Percentiles rank a stretch among this genome's conserved stretches.
phyloP scores from a whole-genome alignment of 371 early-diverging fungal genomes.

The Syncephalastrum sp. region DNA sequence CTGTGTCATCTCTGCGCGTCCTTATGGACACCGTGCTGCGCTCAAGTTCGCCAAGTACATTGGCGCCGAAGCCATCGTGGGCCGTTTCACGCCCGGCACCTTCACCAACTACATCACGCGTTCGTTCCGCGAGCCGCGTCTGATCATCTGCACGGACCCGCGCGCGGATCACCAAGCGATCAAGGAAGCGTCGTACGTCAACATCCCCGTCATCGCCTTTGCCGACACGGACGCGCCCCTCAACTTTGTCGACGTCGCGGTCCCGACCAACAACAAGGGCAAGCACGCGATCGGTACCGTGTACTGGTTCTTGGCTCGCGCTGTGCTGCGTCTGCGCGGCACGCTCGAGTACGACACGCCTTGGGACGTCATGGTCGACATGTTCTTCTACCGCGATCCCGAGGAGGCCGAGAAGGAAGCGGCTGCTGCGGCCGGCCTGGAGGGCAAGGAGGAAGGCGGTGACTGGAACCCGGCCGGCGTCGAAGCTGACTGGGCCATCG shows the following conservation, averaged over 20 bases:
- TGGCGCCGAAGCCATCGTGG: slow-evolving; percentile 97
- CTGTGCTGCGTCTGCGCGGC: slow-evolving; percentile 98
- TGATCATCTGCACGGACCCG: slow-evolving; percentile 98
- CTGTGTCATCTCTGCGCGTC: slow-evolving; percentile 93
- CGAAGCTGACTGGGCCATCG: slow-evolving; percentile 18
- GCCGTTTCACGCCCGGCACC: slow-evolving; percentile 99
- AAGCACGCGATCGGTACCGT: slow-evolving; percentile 97
- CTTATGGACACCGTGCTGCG: slow-evolving; percentile 98
- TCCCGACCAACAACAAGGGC: slow-evolving; percentile 99
- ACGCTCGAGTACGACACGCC: slow-evolving; percentile 75
- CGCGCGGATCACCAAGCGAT: slow-evolving; percentile 98
- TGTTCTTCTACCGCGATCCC: slow-evolving; percentile 97
- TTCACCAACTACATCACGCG: slow-evolving; percentile 99
- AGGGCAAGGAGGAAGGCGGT: slow-evolving; percentile 9
- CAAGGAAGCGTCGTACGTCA: slow-evolving; percentile 98
- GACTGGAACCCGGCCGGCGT: slow-evolving; percentile 8
- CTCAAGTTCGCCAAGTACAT: slow-evolving; percentile 98
- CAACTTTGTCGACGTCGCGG: slow-evolving; percentile 96
- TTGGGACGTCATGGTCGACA: slow-evolving; percentile 97
- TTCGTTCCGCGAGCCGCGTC: slow-evolving; percentile 97
- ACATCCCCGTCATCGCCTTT: slow-evolving; percentile 99
- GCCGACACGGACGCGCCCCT: slow-evolving; percentile 97
- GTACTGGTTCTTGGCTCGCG: slow-evolving; percentile 97
- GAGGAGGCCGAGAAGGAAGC: slow-evolving; percentile 86
- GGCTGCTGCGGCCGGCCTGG: slow-evolving; percentile 17